Conservation (phyloP, 2,329 filamentous ascomycete species). For the Sclerotinia minor region DNA sequence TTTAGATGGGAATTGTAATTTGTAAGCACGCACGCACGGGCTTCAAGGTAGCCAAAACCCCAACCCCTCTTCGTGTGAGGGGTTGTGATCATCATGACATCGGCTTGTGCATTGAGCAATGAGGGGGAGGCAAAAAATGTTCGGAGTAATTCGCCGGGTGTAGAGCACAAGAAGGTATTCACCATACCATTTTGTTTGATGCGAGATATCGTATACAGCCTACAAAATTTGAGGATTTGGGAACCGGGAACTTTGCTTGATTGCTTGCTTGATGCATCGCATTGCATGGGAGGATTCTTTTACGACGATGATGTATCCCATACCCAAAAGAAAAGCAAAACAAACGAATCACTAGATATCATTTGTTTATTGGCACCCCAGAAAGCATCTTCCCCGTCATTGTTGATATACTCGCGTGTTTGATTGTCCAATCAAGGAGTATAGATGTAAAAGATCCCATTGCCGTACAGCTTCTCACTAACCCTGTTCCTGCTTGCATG, state of each 20-base stretch:
- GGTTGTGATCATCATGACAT: constrained; percentile 8
- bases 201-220: background rate
- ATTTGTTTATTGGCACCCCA: background rate
- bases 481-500: constrained; percentile 14
- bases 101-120: constrained; percentile 10
- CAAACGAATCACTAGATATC: background rate
- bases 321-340: background rate
- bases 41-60: background rate
- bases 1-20: background rate
- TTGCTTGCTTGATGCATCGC: constrained; percentile 2
- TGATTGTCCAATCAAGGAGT: background rate
- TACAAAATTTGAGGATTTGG: background rate
- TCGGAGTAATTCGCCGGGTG: background rate
- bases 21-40: background rate
- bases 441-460: background rate
- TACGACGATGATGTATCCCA: background rate
- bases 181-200: background rate
- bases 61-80: constrained; percentile 12
- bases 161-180: too few species aligned
- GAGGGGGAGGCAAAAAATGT: constrained; percentile 10
- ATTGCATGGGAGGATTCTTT: constrained; percentile 6
- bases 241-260: background rate
- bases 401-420: constrained; percentile 1
- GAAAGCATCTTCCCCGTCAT: constrained; percentile 7
- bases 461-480: background rate